Evolutionary conservation across 257 asterid species (phyloP).

Genomic region (Verbena officinalis): DNA sequence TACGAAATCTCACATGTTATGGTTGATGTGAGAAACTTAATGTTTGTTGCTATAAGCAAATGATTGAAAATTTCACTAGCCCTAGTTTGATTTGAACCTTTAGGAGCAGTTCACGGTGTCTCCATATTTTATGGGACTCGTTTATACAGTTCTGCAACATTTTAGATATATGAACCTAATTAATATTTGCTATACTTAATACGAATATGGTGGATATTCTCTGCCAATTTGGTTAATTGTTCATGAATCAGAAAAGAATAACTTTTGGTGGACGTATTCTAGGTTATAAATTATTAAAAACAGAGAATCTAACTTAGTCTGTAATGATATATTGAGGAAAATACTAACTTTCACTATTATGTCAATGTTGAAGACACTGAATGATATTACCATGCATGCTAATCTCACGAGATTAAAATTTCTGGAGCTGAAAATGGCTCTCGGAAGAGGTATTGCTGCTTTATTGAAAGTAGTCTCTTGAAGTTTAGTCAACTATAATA

Average conservation of each 20-base stretch:
- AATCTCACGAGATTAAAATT: not conserved
- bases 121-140: too few relatives aligned
- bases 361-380: constrained; percentile 1
- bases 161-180: not conserved
- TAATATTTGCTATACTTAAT: not conserved
- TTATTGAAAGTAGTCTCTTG: constrained; percentile 6
- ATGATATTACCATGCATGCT: not conserved
- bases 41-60: too few relatives aligned
- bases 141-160: too few relatives aligned
- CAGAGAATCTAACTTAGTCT: not conserved
- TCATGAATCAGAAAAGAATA: not conserved
- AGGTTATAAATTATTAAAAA: constrained; percentile 1
- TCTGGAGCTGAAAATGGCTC: constrained; percentile 3
- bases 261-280: not conserved
- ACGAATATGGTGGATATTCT: not conserved
- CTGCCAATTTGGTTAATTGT: not conserved
- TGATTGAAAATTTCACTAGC: not conserved
- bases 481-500: constrained; percentile 3
- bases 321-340: not conserved
- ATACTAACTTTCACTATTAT: not conserved
- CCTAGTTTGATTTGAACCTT: too few relatives aligned
- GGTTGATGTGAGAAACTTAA: too few relatives aligned
- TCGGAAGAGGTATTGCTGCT: constrained; percentile 20
- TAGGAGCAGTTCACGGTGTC: too few relatives aligned
- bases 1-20: constrained; percentile 10